Evolutionary conservation across 2,329 filamentous ascomycete genomes (phyloP).

Genomic region (Paracoccidioides lutzii): DNA sequence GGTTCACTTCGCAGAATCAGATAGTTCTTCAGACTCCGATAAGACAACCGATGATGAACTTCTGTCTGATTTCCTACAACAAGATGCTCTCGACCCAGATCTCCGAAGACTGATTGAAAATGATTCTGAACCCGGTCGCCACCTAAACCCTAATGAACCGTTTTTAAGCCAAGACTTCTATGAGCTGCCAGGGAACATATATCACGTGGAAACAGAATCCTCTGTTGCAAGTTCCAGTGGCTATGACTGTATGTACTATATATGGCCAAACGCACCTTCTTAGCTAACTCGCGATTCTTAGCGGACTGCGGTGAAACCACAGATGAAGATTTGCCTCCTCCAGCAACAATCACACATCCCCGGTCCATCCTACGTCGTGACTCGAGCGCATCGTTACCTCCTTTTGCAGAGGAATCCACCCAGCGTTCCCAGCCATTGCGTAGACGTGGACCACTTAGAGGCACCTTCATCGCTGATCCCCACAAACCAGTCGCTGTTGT

Average conservation of each 20-base stretch:
- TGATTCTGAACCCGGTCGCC: conserved; percentile 32
- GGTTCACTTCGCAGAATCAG: conserved; percentile 59
- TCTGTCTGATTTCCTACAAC: conserved; percentile 65
- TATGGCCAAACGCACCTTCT: conserved; percentile 7
- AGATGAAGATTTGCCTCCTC: conserved; percentile 43
- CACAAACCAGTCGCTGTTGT: conserved; percentile 37
- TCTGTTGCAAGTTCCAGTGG: conserved; percentile 36
- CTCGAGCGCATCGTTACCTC: conserved; percentile 33
- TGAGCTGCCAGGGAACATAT: conserved; percentile 29
- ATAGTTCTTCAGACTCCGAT: conserved; percentile 46
- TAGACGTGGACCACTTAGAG: conserved; percentile 35
- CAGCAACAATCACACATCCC: conserved; percentile 35
- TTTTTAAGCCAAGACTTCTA: conserved; percentile 27
- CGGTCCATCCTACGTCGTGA: conserved; percentile 40
- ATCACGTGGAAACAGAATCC: conserved; percentile 35
- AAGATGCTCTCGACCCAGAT: conserved; percentile 57
- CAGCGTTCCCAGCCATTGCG: conserved; percentile 20
- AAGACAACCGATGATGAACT: conserved; percentile 48
- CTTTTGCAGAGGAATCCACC: conserved; percentile 27
- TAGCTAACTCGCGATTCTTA: conserved; percentile 15
- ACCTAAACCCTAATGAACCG: conserved; percentile 16
- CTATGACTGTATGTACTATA: conserved; percentile 43
- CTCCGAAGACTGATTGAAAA: conserved; percentile 63
- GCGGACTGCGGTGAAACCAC: conserved; percentile 49
- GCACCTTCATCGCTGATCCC: conserved; percentile 36